phyloP scores from a whole-genome alignment of 768 basidiomycete genomes.

The Leucocoprinus leucothites region DNA sequence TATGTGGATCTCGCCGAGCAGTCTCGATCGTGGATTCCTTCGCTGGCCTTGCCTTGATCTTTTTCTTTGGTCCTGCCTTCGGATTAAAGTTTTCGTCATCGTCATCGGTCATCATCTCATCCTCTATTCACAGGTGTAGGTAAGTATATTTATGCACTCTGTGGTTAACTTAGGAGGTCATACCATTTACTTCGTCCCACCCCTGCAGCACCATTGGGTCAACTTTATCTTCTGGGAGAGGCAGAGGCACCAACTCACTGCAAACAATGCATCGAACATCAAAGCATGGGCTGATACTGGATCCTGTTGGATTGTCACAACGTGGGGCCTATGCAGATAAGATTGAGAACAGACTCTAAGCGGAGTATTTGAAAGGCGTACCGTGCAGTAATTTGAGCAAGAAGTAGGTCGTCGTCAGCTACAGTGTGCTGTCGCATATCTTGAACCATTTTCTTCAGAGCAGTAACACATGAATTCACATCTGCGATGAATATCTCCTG shows the following conservation, averaged over 20 bases:
- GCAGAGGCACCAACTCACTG: conserved; percentile 31
- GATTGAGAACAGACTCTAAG: neutral
- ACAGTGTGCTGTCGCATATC: conserved; percentile 50
- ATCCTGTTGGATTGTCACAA: conserved; percentile 52
- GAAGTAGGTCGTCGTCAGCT: conserved; percentile 57
- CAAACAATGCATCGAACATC: conserved; percentile 66
- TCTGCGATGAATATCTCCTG: conserved; percentile 82
- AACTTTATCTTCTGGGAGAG: too few relatives aligned
- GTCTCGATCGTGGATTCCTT: conserved; percentile 30
- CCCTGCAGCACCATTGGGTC: conserved; percentile 34
- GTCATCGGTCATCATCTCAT: conserved; percentile 19
- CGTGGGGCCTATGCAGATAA: conserved; percentile 31
- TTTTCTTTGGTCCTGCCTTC: conserved; percentile 22
- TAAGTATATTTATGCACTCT: neutral
- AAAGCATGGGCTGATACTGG: conserved; percentile 44
- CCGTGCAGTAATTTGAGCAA: conserved; percentile 67
- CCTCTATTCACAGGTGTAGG: neutral
- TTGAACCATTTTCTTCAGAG: conserved; percentile 75
- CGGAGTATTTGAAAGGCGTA: conserved; percentile 25
- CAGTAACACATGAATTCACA: conserved; percentile 71
- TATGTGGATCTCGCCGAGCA: conserved; percentile 52
- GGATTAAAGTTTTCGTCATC: conserved; percentile 53
- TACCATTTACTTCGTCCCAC: conserved; percentile 61
- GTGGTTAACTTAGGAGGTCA: too few relatives aligned
- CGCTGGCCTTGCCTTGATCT: conserved; percentile 24